These are phyloP conservation scores for Oenanthe sinensis DNA, from an alignment of 129 eudicot genomes.

Conservation along the genomic window DNA sequence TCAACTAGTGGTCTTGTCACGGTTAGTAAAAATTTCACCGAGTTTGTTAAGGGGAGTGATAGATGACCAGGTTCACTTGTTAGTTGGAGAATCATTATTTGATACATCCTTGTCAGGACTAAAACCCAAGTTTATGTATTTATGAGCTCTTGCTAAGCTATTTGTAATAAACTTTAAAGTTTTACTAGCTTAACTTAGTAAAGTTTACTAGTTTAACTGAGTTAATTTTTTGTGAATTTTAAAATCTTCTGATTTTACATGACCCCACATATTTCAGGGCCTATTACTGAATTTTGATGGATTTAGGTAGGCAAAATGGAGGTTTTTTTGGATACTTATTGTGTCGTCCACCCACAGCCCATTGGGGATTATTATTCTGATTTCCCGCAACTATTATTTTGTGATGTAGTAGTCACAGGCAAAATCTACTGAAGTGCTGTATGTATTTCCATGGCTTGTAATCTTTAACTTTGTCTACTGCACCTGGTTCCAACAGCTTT, in stretches of 20 bases:
- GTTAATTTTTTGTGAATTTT: not conserved
- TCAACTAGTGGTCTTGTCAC: constrained; percentile 91
- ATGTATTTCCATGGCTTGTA: not conserved
- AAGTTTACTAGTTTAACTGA: not conserved
- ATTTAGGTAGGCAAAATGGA: not conserved
- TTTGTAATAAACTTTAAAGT: not conserved
- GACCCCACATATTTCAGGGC: not conserved
- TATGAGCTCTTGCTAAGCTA: not conserved
- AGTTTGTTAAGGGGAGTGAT: not conserved
- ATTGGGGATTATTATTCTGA: not conserved
- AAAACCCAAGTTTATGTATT: not conserved
- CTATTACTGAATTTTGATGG: not conserved
- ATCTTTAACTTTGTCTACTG: not conserved
- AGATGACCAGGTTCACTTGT: not conserved
- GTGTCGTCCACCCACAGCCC: not conserved
- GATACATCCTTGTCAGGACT: not conserved
- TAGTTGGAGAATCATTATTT: not conserved
- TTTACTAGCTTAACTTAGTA: not conserved
- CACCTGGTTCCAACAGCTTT: not conserved
- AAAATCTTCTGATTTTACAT: not conserved
- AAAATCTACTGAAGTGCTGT: not conserved
- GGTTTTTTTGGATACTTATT: not conserved
- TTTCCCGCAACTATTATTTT: not conserved
- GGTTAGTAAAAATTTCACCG: constrained; percentile 33
- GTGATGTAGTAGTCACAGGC: not conserved